Conservation (phyloP, 2,329 filamentous ascomycete genomes). For the Capronia epimyces region DNA sequence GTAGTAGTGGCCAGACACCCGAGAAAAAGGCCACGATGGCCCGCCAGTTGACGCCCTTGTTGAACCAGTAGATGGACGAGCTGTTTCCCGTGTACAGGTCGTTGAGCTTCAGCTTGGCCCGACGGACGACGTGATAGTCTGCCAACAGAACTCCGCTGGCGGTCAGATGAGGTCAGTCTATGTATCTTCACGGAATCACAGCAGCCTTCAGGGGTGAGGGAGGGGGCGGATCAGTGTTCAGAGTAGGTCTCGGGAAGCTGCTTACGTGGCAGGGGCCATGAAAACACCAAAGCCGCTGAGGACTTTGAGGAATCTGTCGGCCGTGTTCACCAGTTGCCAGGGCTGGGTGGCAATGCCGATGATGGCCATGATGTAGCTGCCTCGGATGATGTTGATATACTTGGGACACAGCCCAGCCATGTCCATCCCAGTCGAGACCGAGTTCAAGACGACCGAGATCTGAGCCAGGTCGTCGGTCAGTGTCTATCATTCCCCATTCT, state of each 20-base stretch:
- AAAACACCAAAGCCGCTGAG: conserved; percentile 44
- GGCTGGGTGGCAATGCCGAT: conserved; percentile 42
- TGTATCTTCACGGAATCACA: no score
- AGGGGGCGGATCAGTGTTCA: not conserved
- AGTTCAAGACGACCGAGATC: conserved; percentile 43
- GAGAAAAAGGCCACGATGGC: conserved; percentile 34
- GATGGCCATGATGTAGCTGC: conserved; percentile 46
- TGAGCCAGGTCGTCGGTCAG: conserved; percentile 1
- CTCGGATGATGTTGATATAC: conserved; percentile 54
- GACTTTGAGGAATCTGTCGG: conserved; percentile 32
- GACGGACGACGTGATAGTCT: conserved; percentile 44
- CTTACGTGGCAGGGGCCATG: conserved; percentile 41
- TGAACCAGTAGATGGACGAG: conserved; percentile 39
- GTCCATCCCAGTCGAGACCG: conserved; percentile 51
- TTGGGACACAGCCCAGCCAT: conserved; percentile 49
- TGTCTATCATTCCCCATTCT: not conserved
- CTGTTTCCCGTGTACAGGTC: conserved; percentile 37
- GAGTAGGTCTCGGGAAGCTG: not conserved
- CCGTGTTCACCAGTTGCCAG: conserved; percentile 42
- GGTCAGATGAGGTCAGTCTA: not conserved
- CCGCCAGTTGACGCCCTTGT: conserved; percentile 42
- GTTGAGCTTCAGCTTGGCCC: conserved; percentile 37
- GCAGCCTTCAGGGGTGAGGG: no score
- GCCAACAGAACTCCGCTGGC: conserved; percentile 40
- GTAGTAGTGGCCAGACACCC: conserved; percentile 20